Evolutionary conservation across 176 grass and related monocot species (phyloP).

Genomic region (Lolium rigidum): DNA sequence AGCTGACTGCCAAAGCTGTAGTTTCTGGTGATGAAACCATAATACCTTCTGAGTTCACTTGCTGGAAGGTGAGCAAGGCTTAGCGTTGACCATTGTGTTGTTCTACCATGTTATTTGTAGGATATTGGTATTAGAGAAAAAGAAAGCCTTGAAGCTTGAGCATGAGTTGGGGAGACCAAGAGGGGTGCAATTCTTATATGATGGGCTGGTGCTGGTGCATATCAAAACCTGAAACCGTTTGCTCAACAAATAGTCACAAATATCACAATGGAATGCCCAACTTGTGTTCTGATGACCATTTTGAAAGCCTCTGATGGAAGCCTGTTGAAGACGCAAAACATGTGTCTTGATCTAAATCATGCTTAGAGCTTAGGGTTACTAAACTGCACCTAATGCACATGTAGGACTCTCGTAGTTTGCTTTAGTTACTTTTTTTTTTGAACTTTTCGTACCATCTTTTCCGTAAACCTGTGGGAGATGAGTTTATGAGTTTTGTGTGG

Average conservation of each 20-base stretch:
- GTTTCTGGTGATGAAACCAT: conserved; percentile 67
- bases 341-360: neutral
- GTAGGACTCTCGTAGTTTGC: too few species aligned
- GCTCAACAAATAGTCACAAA: neutral
- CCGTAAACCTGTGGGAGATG: too few species aligned
- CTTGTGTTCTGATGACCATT: neutral
- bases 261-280: neutral
- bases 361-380: neutral
- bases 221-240: conserved; percentile 9
- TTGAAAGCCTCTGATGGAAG: neutral
- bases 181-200: neutral
- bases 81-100: neutral
- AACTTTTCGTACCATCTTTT: too few species aligned
- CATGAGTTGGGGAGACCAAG: too few species aligned
- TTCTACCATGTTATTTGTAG: neutral
- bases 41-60: conserved; percentile 78
- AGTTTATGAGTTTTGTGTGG: too few species aligned
- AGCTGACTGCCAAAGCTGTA: conserved; percentile 80
- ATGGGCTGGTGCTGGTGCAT: neutral
- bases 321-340: too few species aligned
- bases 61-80: conserved; percentile 62
- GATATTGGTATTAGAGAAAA: neutral
- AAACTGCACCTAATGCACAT: neutral
- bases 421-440: too few species aligned
- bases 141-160: neutral